These are phyloP conservation scores for Plantago coronopus DNA, from an alignment of 305 asterid genomes.

Conservation along the genomic window DNA sequence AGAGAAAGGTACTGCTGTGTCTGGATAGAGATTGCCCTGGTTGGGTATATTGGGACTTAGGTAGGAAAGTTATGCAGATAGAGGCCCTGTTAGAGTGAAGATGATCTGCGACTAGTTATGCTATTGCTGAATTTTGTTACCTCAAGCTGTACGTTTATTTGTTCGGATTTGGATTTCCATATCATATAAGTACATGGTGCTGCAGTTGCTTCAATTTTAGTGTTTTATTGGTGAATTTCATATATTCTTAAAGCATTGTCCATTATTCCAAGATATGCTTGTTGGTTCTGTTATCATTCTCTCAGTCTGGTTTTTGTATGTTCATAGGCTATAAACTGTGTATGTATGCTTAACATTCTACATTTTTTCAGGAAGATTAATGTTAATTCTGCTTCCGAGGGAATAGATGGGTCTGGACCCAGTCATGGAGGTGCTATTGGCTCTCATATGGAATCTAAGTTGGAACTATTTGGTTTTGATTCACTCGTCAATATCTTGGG, in stretches of 20 bases:
- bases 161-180: no score
- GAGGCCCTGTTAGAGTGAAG: no score
- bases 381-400: slow-evolving; percentile 41
- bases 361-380: slow-evolving; percentile 49
- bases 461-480: slow-evolving; percentile 95
- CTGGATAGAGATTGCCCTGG: background rate
- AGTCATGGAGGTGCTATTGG: slow-evolving; percentile 53
- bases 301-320: background rate
- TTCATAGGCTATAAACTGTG: slow-evolving; percentile 15
- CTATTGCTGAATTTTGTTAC: no score
- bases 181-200: no score
- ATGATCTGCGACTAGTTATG: no score
- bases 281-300: no score
- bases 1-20: no score
- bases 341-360: slow-evolving; percentile 24
- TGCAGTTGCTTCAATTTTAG: no score
- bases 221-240: slow-evolving; percentile 9
- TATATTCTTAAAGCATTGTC: slow-evolving; percentile 4
- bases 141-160: no score
- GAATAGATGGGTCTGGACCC: slow-evolving; percentile 45
- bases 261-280: background rate
- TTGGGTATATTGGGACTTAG: background rate
- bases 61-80: background rate
- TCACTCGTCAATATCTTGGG: slow-evolving; percentile 94
- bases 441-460: slow-evolving; percentile 63